Evolutionary conservation across 495 filamentous ascomycete species (phyloP), one percentile per base, ranked within the genome.

Genomic region (Penicillium diatomitis): DNA sequence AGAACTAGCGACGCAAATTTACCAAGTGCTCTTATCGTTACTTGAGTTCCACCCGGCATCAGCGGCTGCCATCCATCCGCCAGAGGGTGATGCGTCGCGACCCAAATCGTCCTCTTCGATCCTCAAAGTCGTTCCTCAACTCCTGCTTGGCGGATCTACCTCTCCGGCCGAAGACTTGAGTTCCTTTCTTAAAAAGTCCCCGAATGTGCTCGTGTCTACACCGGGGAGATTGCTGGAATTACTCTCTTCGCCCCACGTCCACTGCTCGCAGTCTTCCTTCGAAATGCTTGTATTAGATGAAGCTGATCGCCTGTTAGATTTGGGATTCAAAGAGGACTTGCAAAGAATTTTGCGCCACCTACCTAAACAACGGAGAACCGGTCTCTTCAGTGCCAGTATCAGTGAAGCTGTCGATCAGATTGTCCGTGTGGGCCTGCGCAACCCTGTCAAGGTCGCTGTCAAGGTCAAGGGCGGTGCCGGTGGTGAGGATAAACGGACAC

Each of bases 311-410:
- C 69, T 98, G 28, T 71, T 98, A 6, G 94, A 98, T 65, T 73
- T 96, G n/a, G 94, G 94, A 6, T 97, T 98, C 71, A 89, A 90
- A 58, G 82, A 91, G 6, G 86, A 92, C 53, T 69, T 98, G 4
- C 87, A 88, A 44, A 85, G 80, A 42, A 98, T 98, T 46, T 69
- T 97, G 32, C 75, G 80, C 8, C 78, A 85, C 7, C 70, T 98
- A 8, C 94, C 92, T 3, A 98, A 97, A 60, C 94, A 98, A 61
- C 74, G 92, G 34, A 77, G 92, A 10, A 98, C 94, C 0, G 92
- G 92, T 1, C 71, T 98, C 6, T 98, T 97, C 73, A 92, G 87
- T 60, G 92, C 92, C 10, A 90, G 83, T 56, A 83, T 98, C 8
- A 88, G 82, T 57, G 94, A 98, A 56, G 92, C 92, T 0, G 78